Evolutionary conservation across 768 basidiomycete genomes (phyloP).

Genomic region (Phaeotremella fagi): DNA sequence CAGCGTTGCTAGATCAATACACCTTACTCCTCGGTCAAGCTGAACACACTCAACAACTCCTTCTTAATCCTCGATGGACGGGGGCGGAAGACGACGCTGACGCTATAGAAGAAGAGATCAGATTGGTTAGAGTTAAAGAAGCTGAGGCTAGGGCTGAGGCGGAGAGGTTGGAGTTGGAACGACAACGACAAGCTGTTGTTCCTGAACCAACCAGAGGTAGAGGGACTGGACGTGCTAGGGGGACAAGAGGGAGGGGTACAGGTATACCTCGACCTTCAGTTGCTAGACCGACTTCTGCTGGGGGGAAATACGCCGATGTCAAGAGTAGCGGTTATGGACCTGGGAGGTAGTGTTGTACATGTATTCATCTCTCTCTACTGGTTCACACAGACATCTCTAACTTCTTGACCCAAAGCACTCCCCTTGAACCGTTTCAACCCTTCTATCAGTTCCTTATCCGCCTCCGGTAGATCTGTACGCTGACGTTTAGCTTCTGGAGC

Average conservation of each 20-base stretch:
- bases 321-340: conserved; percentile 44
- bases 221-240: conserved; percentile 9
- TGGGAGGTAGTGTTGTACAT: too few species aligned
- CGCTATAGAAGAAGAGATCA: conserved; percentile 1
- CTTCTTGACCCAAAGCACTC: conserved; percentile 28
- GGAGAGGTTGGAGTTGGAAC: not conserved
- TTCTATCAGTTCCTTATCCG: conserved; percentile 34
- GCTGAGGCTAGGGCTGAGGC: not conserved
- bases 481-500: conserved; percentile 1
- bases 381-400: conserved; percentile 35
- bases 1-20: conserved; percentile 48
- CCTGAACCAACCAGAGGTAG: conserved; percentile 3
- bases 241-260: conserved; percentile 6
- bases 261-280: not conserved
- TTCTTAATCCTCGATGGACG: conserved; percentile 47
- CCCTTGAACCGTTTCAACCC: conserved; percentile 35
- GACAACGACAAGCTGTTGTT: too few species aligned
- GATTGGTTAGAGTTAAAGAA: conserved; percentile 17
- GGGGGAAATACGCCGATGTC: conserved; percentile 36
- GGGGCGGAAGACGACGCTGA: conserved; percentile 33
- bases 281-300: not conserved
- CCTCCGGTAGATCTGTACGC: conserved; percentile 11
- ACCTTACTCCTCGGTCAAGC: conserved; percentile 47
- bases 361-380: conserved; percentile 10
- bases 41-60: conserved; percentile 48